A percentile compares a stretch with the other conserved stretches of the same genome.
phyloP scores from a whole-genome alignment of 1,284 basidiomycete species.

The Phellinidium pouzarii region DNA sequence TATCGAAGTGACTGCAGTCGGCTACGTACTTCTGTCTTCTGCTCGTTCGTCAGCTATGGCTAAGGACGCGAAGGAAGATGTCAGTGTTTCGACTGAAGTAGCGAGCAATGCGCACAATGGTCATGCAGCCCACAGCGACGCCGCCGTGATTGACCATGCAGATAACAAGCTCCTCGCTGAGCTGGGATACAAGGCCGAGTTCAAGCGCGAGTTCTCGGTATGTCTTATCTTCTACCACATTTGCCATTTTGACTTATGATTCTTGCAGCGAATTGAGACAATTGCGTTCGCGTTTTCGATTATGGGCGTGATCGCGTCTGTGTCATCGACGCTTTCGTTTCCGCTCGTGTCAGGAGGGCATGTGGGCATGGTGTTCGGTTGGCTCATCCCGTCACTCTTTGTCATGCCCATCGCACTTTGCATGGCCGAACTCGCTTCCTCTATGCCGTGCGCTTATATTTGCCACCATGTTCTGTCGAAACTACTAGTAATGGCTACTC shows the following conservation, averaged over 20 bases:
- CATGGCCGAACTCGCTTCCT: slow-evolving; percentile 67
- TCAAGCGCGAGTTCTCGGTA: slow-evolving; percentile 71
- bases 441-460: slow-evolving; percentile 58
- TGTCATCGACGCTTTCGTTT: slow-evolving; percentile 61
- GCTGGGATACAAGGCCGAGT: slow-evolving; percentile 71
- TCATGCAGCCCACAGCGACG: background rate
- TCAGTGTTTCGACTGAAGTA: slow-evolving; percentile 8
- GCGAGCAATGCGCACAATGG: background rate
- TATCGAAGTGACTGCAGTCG: background rate
- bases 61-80: slow-evolving; percentile 4
- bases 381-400: slow-evolving; percentile 67
- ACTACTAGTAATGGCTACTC: background rate
- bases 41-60: background rate
- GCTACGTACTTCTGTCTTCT: background rate
- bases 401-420: slow-evolving; percentile 57
- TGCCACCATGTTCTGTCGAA: background rate
- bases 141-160: background rate
- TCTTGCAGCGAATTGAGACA: slow-evolving; percentile 48
- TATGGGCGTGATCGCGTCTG: slow-evolving; percentile 67
- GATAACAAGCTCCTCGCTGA: slow-evolving; percentile 42
- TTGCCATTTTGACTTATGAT: background rate
- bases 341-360: slow-evolving; percentile 63
- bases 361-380: slow-evolving; percentile 72
- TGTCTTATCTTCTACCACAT: slow-evolving; percentile 21
- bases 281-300: slow-evolving; percentile 68